Evolutionary conservation across 768 basidiomycete genomes (phyloP).

Genomic region (Gloeostereum incarnatum): DNA sequence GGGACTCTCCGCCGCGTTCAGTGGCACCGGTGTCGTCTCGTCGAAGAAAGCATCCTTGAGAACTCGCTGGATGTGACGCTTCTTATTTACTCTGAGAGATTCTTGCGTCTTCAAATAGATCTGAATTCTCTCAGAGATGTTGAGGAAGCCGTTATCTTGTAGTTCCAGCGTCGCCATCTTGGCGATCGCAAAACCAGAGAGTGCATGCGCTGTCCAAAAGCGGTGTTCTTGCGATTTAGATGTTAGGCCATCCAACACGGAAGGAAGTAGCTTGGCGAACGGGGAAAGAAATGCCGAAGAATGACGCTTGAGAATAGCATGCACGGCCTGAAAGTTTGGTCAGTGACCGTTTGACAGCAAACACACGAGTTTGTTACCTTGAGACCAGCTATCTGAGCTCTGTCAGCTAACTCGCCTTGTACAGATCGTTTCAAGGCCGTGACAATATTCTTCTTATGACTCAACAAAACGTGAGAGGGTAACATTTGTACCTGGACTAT

Average conservation of each 20-base stretch:
- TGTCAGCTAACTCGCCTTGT: conserved; percentile 11
- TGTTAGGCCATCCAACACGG: conserved; percentile 20
- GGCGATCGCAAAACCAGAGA: conserved; percentile 44
- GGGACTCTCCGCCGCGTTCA: conserved; percentile 17
- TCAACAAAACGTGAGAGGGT: conserved; percentile 26
- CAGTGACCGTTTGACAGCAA: neutral
- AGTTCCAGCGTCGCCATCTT: conserved; percentile 15
- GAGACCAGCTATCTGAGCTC: conserved; percentile 14
- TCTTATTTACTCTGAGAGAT: neutral
- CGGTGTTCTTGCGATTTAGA: conserved; percentile 23
- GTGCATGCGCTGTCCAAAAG: conserved; percentile 44
- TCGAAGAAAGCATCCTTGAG: conserved; percentile 10
- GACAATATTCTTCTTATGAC: conserved; percentile 20
- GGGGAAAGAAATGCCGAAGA: conserved; percentile 38
- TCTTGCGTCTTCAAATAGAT: too few relatives aligned
- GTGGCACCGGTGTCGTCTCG: conserved; percentile 16
- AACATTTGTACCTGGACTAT: conserved; percentile 40
- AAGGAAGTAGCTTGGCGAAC: conserved; percentile 39
- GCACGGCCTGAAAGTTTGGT: conserved; percentile 19
- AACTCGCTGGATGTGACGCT: neutral
- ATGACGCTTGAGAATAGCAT: conserved; percentile 25
- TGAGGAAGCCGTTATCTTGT: conserved; percentile 3
- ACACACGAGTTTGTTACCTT: conserved; percentile 15
- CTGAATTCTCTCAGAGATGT: conserved; percentile 1
- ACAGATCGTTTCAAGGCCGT: conserved; percentile 26